These are phyloP conservation scores for Astragalus membranaceus DNA, from an alignment of 306 rosid species.

Conservation along the genomic window DNA sequence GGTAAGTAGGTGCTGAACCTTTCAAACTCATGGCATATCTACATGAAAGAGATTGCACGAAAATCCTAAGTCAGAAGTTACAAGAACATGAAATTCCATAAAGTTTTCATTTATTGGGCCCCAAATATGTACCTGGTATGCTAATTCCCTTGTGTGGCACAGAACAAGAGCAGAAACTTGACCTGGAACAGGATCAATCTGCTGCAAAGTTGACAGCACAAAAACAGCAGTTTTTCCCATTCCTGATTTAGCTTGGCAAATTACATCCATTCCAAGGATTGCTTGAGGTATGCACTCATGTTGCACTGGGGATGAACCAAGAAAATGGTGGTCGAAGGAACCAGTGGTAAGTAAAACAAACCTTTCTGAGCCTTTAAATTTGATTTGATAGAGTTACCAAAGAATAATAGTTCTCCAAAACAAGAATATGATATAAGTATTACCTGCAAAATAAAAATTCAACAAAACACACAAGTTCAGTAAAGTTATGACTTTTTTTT, in stretches of 20 bases:
- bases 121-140: slow-evolving; percentile 69
- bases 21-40: slow-evolving; percentile 98
- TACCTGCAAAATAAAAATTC: slow-evolving; percentile 59
- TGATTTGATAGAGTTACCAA: slow-evolving; percentile 55
- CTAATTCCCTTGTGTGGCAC: slow-evolving; percentile 94
- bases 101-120: neutral
- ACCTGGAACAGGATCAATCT: slow-evolving; percentile 92
- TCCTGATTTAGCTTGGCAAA: slow-evolving; percentile 98
- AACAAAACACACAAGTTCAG: neutral
- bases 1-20: slow-evolving; percentile 91
- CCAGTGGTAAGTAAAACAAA: slow-evolving; percentile 73
- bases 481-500: neutral
- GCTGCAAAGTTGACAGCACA: slow-evolving; percentile 92
- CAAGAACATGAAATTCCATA: neutral
- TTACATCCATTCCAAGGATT: slow-evolving; percentile 94
- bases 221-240: slow-evolving; percentile 99
- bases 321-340: slow-evolving; percentile 58
- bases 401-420: slow-evolving; percentile 60
- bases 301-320: slow-evolving; percentile 93
- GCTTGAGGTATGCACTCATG: slow-evolving; percentile 99
- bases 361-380: slow-evolving; percentile 45
- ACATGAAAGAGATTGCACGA: neutral
- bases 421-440: slow-evolving; percentile 58
- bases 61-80: neutral
- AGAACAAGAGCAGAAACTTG: slow-evolving; percentile 94